These are phyloP conservation scores for Lactarius pseudohatsudake DNA, from an alignment of 768 basidiomycete genomes.

Conservation along the genomic window DNA sequence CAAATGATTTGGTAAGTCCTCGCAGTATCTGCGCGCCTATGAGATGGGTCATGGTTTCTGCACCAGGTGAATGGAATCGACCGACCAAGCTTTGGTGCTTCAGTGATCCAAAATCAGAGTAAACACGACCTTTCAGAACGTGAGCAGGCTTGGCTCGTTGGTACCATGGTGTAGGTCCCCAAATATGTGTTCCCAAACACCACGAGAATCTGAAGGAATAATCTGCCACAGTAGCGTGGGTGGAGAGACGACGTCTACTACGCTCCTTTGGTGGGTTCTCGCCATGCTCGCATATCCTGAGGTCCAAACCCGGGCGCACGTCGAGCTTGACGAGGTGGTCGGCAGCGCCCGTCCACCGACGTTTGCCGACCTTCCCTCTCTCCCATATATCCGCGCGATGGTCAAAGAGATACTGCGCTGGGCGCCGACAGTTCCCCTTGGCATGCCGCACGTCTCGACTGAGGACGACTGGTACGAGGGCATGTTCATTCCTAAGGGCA, in stretches of 20 bases:
- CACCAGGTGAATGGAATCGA: not conserved
- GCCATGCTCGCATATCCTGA: no score
- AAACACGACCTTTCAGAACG: not conserved
- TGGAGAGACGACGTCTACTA: no score
- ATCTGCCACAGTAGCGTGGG: constrained; percentile 29
- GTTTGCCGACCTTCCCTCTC: no score
- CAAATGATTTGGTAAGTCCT: no score
- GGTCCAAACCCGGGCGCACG: constrained; percentile 5
- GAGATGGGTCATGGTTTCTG: no score
- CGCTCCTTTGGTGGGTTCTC: no score
- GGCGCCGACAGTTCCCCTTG: constrained; percentile 32
- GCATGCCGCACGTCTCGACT: constrained; percentile 14
- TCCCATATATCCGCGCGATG: no score
- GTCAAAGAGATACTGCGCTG: no score
- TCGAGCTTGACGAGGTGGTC: constrained; percentile 41
- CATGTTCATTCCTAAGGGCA: not conserved
- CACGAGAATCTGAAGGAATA: not conserved
- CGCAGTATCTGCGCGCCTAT: no score
- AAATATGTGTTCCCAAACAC: not conserved
- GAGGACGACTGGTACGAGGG: constrained; percentile 20
- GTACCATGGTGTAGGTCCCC: constrained; percentile 22
- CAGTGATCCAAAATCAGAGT: constrained; percentile 1
- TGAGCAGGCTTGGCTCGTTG: constrained; percentile 1
- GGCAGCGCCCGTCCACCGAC: no score
- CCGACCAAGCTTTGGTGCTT: constrained; percentile 7